Base-by-base conservation (phyloP, 352 stramenopile species). In the Phytophthora melonis region DNA sequence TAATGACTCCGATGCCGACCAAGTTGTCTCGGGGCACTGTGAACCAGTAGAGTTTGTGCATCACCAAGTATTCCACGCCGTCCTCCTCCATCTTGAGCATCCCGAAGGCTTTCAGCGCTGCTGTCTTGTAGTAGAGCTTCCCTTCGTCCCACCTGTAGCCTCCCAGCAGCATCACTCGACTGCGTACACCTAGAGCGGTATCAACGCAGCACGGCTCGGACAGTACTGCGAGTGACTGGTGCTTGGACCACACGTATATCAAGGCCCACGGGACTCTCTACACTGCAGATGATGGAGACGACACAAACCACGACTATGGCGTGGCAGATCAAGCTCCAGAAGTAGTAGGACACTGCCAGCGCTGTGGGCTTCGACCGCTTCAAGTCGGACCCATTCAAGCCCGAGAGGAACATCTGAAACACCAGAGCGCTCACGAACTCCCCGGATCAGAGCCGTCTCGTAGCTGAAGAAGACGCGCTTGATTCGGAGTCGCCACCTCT, bases 51-150 rank as follows among this genome's bases (percentile, higher is more conserved):
- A 74, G 34, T 7, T 74, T 72, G 39, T 66, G 54, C 27, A 61
- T 34, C 2, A 62, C 61, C 11, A 72, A 34, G 66, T 57, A 72
- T 21, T 72, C 58, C 18, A 34, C 14, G 4, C 66, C 39, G 6
- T 65, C 50, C n/a, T 74, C 68, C n/a, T 70, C 47, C 68, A 70
- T 70, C 54, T 53, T 64, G 53, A 74, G 23, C 11, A 74, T 14
- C 9, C 60, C 68, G 5, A 70, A 62, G 1, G 68, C 68, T 43
- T 66, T 74, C 34, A 74, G 16, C 3, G 68, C 61, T 14, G 54
- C 39, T 6, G 32, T 19, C 34, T 21, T 64, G 45, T 74, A 74
- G 45, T 58, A 74, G 1, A 74, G 23, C 19, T 72, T 75, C 14
- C 52, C 57, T 10, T 71, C 23, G 14, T 58, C 30, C 49, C 43